A percentile compares a stretch with the other conserved stretches of the same genome.
Conservation (phyloP, 2,329 filamentous ascomycete species). For the Zymoseptoria brevis region DNA sequence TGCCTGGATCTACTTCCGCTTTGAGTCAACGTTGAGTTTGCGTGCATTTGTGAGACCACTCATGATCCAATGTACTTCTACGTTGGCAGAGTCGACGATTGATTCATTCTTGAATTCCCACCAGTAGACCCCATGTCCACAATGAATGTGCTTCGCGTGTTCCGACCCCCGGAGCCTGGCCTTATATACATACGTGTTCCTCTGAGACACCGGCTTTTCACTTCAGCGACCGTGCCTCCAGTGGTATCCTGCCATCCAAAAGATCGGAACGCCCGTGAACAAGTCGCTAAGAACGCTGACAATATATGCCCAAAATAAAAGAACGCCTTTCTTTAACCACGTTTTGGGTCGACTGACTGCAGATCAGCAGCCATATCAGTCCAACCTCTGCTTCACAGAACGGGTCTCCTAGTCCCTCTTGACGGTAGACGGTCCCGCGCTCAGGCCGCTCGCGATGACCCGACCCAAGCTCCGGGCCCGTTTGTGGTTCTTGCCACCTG, state of each 20-base stretch:
- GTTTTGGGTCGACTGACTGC: not conserved
- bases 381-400: not conserved
- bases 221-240: not conserved
- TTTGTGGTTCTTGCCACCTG: slow-evolving; percentile 9
- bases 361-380: not conserved
- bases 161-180: not conserved
- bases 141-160: not conserved
- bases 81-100: no score
- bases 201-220: not conserved
- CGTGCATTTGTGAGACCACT: not conserved
- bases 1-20: not conserved
- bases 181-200: not conserved
- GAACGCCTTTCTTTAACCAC: not conserved
- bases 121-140: no score
- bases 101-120: not conserved
- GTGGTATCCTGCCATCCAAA: not conserved
- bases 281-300: not conserved
- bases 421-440: slow-evolving; percentile 23
- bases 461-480: slow-evolving; percentile 18
- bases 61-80: not conserved
- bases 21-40: not conserved
- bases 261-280: not conserved
- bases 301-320: not conserved
- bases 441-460: slow-evolving; percentile 21
- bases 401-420: slow-evolving; percentile 17